Evolutionary conservation across 441 rosid species (phyloP), one percentile per base, ranked within the genome.

Genomic region (Erodium chrysanthum): DNA sequence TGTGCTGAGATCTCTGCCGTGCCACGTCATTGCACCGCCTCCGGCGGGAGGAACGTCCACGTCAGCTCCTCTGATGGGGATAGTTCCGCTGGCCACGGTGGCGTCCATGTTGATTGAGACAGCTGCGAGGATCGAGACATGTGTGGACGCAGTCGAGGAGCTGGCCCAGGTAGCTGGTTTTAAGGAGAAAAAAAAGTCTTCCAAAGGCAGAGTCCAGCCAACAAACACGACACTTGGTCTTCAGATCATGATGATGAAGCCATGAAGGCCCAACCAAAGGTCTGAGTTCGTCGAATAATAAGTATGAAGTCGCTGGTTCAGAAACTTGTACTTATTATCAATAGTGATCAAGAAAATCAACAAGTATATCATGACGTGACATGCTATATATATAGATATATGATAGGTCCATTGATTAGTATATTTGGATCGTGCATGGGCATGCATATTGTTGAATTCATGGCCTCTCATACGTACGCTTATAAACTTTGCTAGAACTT

Each of bases 1-100:
- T 12, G 74, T 80, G 17, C 70, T 85, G 65, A 83, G 75, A 71
- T 70, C 79, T 66, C 75, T 83, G 63, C 82, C 92, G n/a, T 10
- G 50, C 50, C 50, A 42, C 50, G 50, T 11, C 12, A 42, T 42
- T 1, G 50, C 50, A 11, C 50, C 50, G 0, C 50, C 83, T 7
- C 15, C 46, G 29, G 3, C 29, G 2, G 29, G 29, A 4, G 11
- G 46, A 8, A 0, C 1, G 11, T 8, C 46, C 46, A 40, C 46
- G 10, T 1, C 50, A 11, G 4, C 4, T 4, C 50, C 50, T 2
- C 12, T 42, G 1, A 42, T 42, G 50, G 50, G 50, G n/a, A 42
- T 42, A 0, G 50, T 11, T 11, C 50, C 50, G 50, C 50, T 11
- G 14, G 50, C 50, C 50, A 42, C 15, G 0, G n/a, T 42, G n/a